A percentile compares a stretch with the other conserved stretches of the same genome.
Evolutionary conservation across 331 rosid species (phyloP).

Genomic region (Prunus yedoensis): DNA sequence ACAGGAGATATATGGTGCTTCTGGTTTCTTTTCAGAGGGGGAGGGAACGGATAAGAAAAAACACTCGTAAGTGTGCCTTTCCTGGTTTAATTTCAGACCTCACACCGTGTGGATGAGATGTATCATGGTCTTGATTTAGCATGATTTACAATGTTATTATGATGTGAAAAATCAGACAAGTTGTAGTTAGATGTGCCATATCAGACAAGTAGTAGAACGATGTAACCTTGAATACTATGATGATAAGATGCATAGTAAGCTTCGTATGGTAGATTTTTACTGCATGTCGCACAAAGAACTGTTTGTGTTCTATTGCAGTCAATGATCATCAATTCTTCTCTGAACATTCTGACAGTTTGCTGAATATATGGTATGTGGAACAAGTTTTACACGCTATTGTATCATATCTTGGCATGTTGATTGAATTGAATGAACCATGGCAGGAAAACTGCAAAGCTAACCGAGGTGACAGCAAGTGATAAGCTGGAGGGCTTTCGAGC

Average conservation of each 20-base stretch:
- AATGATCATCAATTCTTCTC: background rate
- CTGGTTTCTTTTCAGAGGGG: constrained; percentile 82
- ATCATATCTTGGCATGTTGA: constrained; percentile 4
- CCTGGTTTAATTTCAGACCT: constrained; percentile 1
- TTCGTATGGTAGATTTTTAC: background rate
- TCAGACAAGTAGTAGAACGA: background rate
- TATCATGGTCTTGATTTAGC: background rate
- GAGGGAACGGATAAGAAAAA: constrained; percentile 43
- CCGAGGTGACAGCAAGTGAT: constrained; percentile 92
- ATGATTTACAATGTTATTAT: background rate
- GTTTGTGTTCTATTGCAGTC: background rate
- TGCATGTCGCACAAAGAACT: background rate
- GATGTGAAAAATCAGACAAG: no score
- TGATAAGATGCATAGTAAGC: background rate
- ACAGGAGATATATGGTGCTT: constrained; percentile 90
- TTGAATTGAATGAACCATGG: constrained; percentile 16
- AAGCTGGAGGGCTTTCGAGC: constrained; percentile 91
- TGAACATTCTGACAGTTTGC: background rate
- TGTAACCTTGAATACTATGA: background rate
- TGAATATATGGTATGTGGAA: background rate
- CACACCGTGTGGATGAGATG: background rate
- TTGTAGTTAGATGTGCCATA: background rate
- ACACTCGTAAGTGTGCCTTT: constrained; percentile 45
- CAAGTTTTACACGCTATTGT: background rate
- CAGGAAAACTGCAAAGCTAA: constrained; percentile 76